Percentiles rank a stretch among this genome's conserved stretches.
Evolutionary conservation across 805 yeast genomes (phyloP).

Genomic region (Kazachstania kunashirensis): DNA sequence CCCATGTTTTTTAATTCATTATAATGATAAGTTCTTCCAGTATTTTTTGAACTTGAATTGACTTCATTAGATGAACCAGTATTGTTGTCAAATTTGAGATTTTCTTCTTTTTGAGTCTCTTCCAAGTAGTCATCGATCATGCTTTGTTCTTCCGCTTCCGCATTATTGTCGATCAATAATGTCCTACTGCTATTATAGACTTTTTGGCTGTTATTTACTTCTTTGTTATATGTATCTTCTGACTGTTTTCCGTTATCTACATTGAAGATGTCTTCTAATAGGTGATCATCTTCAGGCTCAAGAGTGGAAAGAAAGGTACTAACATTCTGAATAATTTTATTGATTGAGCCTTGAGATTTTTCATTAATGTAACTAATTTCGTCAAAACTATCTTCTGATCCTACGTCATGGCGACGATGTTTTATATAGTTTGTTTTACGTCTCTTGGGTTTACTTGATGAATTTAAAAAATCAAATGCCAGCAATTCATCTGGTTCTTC

Average conservation of each 20-base stretch:
- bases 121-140: constrained; percentile 7
- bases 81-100: neutral
- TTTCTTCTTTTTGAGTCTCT: constrained; percentile 4
- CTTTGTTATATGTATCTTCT: neutral
- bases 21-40: constrained; percentile 13
- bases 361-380: constrained; percentile 2
- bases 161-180: constrained; percentile 11
- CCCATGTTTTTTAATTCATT: constrained; percentile 30
- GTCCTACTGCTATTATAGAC: constrained; percentile 20
- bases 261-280: constrained; percentile 2
- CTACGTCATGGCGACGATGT: constrained; percentile 1
- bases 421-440: constrained; percentile 11
- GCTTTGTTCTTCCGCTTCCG: constrained; percentile 9
- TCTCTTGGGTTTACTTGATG: constrained; percentile 7
- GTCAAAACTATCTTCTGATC: neutral
- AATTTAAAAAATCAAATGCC: constrained; percentile 20
- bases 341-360: constrained; percentile 3
- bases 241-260: neutral
- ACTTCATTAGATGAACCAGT: neutral
- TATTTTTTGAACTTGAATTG: constrained; percentile 1
- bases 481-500: constrained; percentile 4
- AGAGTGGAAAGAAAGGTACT: constrained; percentile 3
- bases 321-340: constrained; percentile 6
- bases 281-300: constrained; percentile 1
- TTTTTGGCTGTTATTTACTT: neutral